phyloP scores from a whole-genome alignment of 257 asterid genomes.

The Forsythia viridissima region DNA sequence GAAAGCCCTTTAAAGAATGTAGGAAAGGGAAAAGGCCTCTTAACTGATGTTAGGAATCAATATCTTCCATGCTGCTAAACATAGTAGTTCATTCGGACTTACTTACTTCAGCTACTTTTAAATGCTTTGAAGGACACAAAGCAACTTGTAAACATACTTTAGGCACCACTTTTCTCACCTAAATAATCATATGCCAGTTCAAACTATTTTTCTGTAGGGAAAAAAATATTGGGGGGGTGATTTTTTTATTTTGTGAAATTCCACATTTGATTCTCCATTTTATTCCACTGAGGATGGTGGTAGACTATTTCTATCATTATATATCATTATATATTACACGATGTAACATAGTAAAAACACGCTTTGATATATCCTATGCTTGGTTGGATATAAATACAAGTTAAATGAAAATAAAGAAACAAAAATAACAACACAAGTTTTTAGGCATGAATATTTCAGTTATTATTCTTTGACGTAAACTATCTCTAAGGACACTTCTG shows the following conservation, averaged over 20 bases:
- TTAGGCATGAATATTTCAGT: neutral
- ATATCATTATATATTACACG: neutral
- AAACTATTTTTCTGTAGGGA: neutral
- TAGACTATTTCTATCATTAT: neutral
- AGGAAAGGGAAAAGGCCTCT: neutral
- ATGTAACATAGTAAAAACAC: neutral
- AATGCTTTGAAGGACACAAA: neutral
- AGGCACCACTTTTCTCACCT: neutral
- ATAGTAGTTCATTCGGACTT: neutral
- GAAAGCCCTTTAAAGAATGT: neutral
- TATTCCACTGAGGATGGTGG: neutral
- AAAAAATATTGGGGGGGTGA: too few relatives aligned
- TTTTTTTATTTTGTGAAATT: too few relatives aligned
- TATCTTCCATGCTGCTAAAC: neutral
- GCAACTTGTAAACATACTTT: neutral
- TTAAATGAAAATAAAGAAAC: neutral
- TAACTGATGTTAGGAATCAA: neutral
- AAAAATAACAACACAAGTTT: neutral
- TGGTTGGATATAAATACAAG: neutral
- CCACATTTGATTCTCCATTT: neutral
- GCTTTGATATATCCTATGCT: neutral
- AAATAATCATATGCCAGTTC: neutral
- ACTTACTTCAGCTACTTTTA: neutral
- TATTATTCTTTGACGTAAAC: neutral
- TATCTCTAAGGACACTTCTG: neutral